Evolutionary conservation across 73 alveolate genomes (phyloP).

Genomic region (Paramecium pentaurelia): DNA sequence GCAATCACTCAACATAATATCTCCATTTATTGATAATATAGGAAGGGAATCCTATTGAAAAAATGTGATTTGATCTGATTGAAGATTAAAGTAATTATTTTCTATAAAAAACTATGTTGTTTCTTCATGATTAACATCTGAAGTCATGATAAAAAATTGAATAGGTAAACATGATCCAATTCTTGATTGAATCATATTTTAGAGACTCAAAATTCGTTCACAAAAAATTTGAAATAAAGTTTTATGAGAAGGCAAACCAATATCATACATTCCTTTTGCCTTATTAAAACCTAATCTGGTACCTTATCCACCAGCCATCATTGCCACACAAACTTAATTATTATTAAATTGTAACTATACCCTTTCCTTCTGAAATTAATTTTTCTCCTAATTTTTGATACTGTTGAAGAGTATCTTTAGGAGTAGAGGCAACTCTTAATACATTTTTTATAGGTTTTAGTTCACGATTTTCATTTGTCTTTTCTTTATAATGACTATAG

Average conservation of each 20-base stretch:
- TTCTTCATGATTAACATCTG: slow-evolving; percentile 64
- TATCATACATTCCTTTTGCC: slow-evolving; percentile 92
- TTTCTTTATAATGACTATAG: neutral
- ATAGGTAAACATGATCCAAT: slow-evolving; percentile 25
- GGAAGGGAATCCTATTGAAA: slow-evolving; percentile 77
- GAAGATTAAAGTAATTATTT: slow-evolving; percentile 74
- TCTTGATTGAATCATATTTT: neutral
- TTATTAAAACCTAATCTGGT: slow-evolving; percentile 86
- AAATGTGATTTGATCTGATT: slow-evolving; percentile 62
- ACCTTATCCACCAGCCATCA: slow-evolving; percentile 95
- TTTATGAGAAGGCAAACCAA: slow-evolving; percentile 85
- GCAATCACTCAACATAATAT: slow-evolving; percentile 50
- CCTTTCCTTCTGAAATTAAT: slow-evolving; percentile 30
- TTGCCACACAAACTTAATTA: neutral
- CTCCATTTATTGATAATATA: slow-evolving; percentile 69
- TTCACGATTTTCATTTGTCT: neutral
- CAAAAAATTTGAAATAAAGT: slow-evolving; percentile 73
- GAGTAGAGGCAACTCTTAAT: neutral
- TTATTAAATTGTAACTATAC: neutral
- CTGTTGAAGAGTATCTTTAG: neutral
- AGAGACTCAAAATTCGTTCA: slow-evolving; percentile 46
- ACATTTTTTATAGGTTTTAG: neutral
- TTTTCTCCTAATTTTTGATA: neutral
- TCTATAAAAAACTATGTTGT: slow-evolving; percentile 66
- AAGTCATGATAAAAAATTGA: slow-evolving; percentile 73